A percentile compares a stretch with the other conserved stretches of the same genome.
These are phyloP conservation scores for Alternaria panax DNA, from an alignment of 2,329 filamentous ascomycete genomes.

Conservation along the genomic window DNA sequence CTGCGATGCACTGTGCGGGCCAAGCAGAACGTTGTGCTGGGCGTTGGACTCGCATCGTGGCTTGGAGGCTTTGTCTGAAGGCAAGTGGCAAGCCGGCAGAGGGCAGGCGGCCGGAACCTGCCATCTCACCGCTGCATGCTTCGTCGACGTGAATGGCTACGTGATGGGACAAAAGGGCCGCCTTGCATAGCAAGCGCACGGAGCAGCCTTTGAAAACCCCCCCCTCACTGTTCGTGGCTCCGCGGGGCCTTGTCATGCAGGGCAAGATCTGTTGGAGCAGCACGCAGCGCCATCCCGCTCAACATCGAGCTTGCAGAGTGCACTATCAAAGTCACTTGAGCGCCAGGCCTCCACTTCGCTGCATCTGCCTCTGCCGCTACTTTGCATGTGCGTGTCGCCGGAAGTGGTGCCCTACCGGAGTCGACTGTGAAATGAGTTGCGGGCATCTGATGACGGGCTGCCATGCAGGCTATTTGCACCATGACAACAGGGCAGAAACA, in stretches of 20 bases:
- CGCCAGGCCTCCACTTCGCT: conserved; percentile 9
- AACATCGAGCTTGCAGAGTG: conserved; percentile 10
- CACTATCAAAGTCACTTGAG: conserved; percentile 19
- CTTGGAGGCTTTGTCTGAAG: neutral
- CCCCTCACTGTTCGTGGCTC: conserved; percentile 14
- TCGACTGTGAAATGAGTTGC: neutral
- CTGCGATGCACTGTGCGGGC: neutral
- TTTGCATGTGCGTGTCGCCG: conserved; percentile 5
- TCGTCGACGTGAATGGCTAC: conserved; percentile 26
- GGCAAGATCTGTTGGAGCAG: conserved; percentile 25
- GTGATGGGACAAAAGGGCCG: conserved; percentile 20
- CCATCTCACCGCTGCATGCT: conserved; percentile 31
- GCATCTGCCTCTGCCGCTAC: conserved; percentile 13
- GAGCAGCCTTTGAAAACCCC: conserved; percentile 10
- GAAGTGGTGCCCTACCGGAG: conserved; percentile 7
- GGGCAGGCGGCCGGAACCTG: conserved; percentile 15
- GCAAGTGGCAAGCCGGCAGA: conserved; percentile 19
- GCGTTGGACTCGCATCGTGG: conserved; percentile 12
- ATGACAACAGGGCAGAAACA: conserved; percentile 1
- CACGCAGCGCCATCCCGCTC: conserved; percentile 27
- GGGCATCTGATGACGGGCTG: neutral
- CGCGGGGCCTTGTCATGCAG: conserved; percentile 25
- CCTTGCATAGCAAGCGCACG: conserved; percentile 27
- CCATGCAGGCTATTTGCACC: neutral
- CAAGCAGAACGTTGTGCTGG: conserved; percentile 2